Percentiles rank a stretch among this genome's conserved stretches.
These are phyloP conservation scores for Zygosaccharomyces sapae DNA, from an alignment of 1,139 yeast species.

Conservation along the genomic window DNA sequence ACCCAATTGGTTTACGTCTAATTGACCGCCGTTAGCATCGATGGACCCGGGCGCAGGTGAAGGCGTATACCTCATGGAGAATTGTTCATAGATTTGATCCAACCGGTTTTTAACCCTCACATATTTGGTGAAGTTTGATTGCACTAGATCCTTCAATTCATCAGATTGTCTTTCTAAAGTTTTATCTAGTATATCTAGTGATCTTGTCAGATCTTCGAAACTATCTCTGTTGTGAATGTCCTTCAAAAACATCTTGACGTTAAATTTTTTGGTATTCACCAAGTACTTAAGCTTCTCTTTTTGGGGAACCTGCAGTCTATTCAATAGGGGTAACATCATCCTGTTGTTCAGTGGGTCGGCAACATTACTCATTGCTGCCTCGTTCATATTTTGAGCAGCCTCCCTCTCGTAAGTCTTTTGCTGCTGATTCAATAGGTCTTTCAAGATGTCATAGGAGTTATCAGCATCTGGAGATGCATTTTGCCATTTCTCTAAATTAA, in stretches of 20 bases:
- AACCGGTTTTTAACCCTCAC: conserved; percentile 69
- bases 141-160: conserved; percentile 62
- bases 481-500: conserved; percentile 31
- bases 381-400: conserved; percentile 17
- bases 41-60: conserved; percentile 14
- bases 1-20: conserved; percentile 41
- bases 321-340: conserved; percentile 44
- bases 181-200: conserved; percentile 56
- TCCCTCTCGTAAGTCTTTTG: conserved; percentile 24
- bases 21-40: conserved; percentile 15
- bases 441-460: conserved; percentile 38
- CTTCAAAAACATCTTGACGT: conserved; percentile 63
- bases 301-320: conserved; percentile 42
- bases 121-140: conserved; percentile 68
- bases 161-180: conserved; percentile 63
- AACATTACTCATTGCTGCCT: conserved; percentile 26
- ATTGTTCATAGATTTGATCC: conserved; percentile 54
- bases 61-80: conserved; percentile 32
- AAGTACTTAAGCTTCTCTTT: conserved; percentile 49
- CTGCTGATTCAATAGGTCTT: conserved; percentile 30
- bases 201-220: conserved; percentile 53
- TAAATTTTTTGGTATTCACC: conserved; percentile 69
- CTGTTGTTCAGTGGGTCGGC: conserved; percentile 55
- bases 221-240: conserved; percentile 69
- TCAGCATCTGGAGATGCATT: conserved; percentile 33